Conservation (phyloP, 2,329 filamentous ascomycete species). For the Aspergillus amoenus region DNA sequence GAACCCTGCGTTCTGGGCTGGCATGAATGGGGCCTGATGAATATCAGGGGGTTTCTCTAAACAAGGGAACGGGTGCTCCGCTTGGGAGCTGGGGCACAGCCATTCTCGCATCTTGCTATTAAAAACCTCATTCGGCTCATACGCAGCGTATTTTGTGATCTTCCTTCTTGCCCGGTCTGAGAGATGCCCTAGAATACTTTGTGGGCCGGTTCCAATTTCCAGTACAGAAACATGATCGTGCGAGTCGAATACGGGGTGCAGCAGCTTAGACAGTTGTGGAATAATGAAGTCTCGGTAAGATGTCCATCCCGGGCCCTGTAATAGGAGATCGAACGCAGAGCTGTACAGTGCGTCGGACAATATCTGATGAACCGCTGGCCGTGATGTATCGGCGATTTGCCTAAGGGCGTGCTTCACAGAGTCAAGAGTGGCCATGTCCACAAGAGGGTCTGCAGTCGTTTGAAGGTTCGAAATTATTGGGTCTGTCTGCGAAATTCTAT, state of each 20-base stretch:
- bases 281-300: slow-evolving; percentile 53
- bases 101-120: slow-evolving; percentile 45
- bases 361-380: neutral
- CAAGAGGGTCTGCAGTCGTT: too few relatives aligned
- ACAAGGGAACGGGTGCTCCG: slow-evolving; percentile 18
- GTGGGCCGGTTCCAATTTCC: slow-evolving; percentile 60
- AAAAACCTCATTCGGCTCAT: slow-evolving; percentile 54
- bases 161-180: slow-evolving; percentile 41
- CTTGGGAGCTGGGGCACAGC: slow-evolving; percentile 32
- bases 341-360: slow-evolving; percentile 48
- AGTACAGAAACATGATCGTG: slow-evolving; percentile 49
- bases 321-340: slow-evolving; percentile 49
- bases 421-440: neutral
- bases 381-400: neutral
- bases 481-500: too few relatives aligned
- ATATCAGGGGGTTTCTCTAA: slow-evolving; percentile 9
- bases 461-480: too few relatives aligned
- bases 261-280: slow-evolving; percentile 44
- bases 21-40: slow-evolving; percentile 8
- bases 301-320: slow-evolving; percentile 25
- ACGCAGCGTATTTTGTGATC: slow-evolving; percentile 53
- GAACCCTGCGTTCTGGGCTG: slow-evolving; percentile 20
- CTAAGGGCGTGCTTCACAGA: slow-evolving; percentile 40
- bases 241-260: slow-evolving; percentile 35
- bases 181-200: slow-evolving; percentile 55